Percentiles rank a stretch among this genome's conserved stretches.
phyloP scores from a whole-genome alignment of 192 early-diverging fungal species.

The Haplosporangium gracile region DNA sequence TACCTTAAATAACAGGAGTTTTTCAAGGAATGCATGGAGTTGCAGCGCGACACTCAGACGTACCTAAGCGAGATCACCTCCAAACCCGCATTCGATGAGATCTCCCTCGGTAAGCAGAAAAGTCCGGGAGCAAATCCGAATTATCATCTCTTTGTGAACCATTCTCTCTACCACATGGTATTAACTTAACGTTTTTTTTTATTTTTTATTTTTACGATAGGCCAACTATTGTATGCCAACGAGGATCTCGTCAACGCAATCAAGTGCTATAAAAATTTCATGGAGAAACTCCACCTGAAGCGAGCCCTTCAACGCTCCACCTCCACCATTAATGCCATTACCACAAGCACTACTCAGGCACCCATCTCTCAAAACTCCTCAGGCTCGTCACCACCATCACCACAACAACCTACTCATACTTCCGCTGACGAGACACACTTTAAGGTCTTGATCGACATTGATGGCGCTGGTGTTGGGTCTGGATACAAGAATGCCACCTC shows the following conservation, averaged over 20 bases:
- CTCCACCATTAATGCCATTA: neutral
- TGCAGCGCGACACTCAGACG: neutral
- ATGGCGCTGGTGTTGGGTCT: neutral
- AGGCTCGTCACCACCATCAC: neutral
- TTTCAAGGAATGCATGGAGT: neutral
- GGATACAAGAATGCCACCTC: neutral
- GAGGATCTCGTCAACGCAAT: neutral
- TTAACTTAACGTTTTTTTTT: neutral
- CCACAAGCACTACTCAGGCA: neutral
- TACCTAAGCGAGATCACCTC: neutral
- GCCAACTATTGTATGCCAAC: neutral
- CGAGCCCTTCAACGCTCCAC: neutral
- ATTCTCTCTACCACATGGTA: neutral
- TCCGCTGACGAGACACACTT: neutral
- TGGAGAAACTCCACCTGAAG: neutral
- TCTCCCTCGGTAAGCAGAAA: neutral
- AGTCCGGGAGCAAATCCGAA: no score
- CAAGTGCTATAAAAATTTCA: neutral
- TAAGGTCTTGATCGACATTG: neutral
- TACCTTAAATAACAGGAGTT: slow-evolving; percentile 5
- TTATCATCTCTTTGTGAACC: no score
- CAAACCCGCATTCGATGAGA: neutral
- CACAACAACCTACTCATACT: neutral
- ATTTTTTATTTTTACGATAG: neutral
- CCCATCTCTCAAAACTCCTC: neutral